Conservation (phyloP, 2,329 filamentous ascomycete species). For the Talaromyces sp. region DNA sequence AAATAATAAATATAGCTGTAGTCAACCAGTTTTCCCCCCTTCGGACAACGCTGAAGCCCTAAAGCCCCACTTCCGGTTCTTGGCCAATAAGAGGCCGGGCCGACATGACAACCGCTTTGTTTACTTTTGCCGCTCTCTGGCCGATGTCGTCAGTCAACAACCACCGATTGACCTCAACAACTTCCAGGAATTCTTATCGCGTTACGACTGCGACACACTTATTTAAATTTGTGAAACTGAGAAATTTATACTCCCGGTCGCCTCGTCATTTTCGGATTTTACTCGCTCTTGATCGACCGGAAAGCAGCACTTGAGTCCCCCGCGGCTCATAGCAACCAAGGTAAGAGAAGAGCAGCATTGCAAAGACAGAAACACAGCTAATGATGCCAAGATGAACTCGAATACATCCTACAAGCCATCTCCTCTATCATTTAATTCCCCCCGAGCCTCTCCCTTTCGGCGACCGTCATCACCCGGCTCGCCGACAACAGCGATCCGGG, state of each 20-base stretch:
- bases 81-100: neutral
- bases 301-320: neutral
- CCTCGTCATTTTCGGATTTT: neutral
- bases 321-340: neutral
- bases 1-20: neutral
- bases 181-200: neutral
- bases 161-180: neutral
- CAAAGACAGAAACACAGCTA: neutral
- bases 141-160: neutral
- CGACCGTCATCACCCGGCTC: conserved; percentile 60
- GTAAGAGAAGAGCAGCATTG: neutral
- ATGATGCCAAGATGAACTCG: conserved; percentile 39
- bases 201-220: neutral
- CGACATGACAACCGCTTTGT: neutral
- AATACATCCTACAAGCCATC: conserved; percentile 65
- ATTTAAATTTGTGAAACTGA: neutral
- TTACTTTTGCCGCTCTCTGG: neutral
- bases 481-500: conserved; percentile 53
- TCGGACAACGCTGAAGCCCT: neutral
- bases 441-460: conserved; percentile 65
- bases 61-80: neutral
- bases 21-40: neutral
- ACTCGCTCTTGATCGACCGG: neutral
- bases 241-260: neutral
- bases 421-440: conserved; percentile 66